phyloP scores from a whole-genome alignment of 2,329 filamentous ascomycete species.

The Cadophora luteo-olivacea region DNA sequence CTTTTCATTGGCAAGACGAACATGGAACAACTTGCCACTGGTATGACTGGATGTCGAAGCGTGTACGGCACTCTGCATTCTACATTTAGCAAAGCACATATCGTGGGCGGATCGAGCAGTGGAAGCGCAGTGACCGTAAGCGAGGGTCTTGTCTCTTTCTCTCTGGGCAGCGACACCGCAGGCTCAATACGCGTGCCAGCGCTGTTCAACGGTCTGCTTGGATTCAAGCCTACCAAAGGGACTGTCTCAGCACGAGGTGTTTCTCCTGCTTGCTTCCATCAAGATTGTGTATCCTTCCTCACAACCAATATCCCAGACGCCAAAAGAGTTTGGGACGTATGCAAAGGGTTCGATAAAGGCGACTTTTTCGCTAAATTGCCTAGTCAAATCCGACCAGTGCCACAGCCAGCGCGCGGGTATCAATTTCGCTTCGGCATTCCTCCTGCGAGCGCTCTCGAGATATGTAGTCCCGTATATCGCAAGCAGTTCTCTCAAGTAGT shows the following conservation, averaged over 20 bases:
- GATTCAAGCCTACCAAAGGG: constrained; percentile 56
- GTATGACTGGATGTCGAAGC: constrained; percentile 56
- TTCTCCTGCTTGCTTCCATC: constrained; percentile 57
- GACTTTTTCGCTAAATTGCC: constrained; percentile 58
- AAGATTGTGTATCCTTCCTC: constrained; percentile 60
- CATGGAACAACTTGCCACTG: constrained; percentile 62
- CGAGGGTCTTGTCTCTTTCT: constrained; percentile 57
- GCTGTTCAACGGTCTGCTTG: constrained; percentile 56
- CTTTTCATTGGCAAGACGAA: constrained; percentile 63
- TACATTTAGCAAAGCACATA: constrained; percentile 54
- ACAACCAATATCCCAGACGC: constrained; percentile 54
- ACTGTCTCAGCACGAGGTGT: constrained; percentile 54
- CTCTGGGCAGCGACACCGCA: constrained; percentile 60
- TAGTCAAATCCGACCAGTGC: constrained; percentile 27
- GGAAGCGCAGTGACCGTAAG: constrained; percentile 59
- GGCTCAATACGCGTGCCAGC: constrained; percentile 58
- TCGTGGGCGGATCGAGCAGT: constrained; percentile 60
- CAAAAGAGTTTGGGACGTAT: constrained; percentile 54
- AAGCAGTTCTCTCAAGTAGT: constrained; percentile 52
- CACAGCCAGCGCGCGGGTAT: constrained; percentile 36
- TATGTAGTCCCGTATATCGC: constrained; percentile 50
- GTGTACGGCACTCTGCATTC: constrained; percentile 58
- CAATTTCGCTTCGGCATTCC: constrained; percentile 58
- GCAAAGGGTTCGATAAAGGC: constrained; percentile 52
- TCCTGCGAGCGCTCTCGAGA: constrained; percentile 49